A percentile compares a stretch with the other conserved stretches of the same genome.
These are phyloP conservation scores for Martensiomyces pterosporus DNA, from an alignment of 192 early-diverging fungal genomes.

Conservation along the genomic window DNA sequence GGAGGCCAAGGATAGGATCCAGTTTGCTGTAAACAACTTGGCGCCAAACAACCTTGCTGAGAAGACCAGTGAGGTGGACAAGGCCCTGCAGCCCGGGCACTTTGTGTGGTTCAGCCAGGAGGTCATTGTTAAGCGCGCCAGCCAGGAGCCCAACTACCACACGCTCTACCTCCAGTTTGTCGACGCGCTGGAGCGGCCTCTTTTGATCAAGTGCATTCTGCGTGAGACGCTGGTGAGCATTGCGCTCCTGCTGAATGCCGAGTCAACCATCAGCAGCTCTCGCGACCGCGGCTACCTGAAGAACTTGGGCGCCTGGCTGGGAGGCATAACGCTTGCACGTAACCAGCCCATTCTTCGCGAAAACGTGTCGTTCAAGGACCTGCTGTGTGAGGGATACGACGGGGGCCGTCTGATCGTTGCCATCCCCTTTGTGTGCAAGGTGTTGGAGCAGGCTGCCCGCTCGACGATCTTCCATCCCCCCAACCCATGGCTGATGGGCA, in stretches of 20 bases:
- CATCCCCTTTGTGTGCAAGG: constrained; percentile 98
- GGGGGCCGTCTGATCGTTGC: constrained; percentile 85
- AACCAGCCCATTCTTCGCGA: constrained; percentile 96
- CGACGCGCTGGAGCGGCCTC: constrained; percentile 63
- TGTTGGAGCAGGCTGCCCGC: constrained; percentile 80
- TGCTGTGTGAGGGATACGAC: constrained; percentile 89
- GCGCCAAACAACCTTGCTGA: constrained; percentile 76
- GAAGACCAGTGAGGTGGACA: constrained; percentile 71
- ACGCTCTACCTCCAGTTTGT: constrained; percentile 83
- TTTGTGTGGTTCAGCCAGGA: constrained; percentile 95
- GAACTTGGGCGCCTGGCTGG: constrained; percentile 97
- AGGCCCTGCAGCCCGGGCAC: constrained; percentile 60
- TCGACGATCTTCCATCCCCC: constrained; percentile 91
- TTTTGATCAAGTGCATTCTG: constrained; percentile 73
- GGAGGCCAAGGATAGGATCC: constrained; percentile 82
- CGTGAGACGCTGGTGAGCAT: constrained; percentile 89
- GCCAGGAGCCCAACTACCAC: constrained; percentile 97
- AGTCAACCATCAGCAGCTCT: constrained; percentile 86
- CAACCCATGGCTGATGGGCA: constrained; percentile 97
- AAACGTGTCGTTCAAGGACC: constrained; percentile 89
- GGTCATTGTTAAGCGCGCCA: constrained; percentile 90
- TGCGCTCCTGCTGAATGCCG: constrained; percentile 83
- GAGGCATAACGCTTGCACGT: constrained; percentile 92
- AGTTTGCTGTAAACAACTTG: constrained; percentile 97
- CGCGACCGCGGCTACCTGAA: constrained; percentile 87